Evolutionary conservation across 768 basidiomycete genomes (phyloP).

Genomic region (Boletus reticulatus): DNA sequence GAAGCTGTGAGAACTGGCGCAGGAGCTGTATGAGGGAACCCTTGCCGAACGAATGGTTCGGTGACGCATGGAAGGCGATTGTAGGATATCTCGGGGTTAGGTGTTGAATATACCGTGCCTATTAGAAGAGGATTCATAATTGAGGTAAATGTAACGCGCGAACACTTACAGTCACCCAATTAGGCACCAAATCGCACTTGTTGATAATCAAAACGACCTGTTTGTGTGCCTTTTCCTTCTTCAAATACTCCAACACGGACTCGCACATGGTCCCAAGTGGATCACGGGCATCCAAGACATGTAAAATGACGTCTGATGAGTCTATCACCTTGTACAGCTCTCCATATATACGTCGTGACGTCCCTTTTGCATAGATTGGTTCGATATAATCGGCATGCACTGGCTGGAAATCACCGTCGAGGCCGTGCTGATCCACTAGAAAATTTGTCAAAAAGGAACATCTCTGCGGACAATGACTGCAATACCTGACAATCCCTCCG

Average conservation of each 20-base stretch:
- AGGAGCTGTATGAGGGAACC: slow-evolving; percentile 96
- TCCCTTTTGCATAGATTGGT: slow-evolving; percentile 94
- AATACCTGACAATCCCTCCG: slow-evolving; percentile 46
- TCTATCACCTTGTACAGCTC: slow-evolving; percentile 99
- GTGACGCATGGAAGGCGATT: slow-evolving; percentile 97
- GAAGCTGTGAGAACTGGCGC: slow-evolving; percentile 93
- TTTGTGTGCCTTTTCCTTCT: slow-evolving; percentile 96
- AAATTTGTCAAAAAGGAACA: slow-evolving; percentile 1
- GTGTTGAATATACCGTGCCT: slow-evolving; percentile 96
- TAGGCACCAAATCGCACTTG: slow-evolving; percentile 98
- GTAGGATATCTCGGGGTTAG: slow-evolving; percentile 94
- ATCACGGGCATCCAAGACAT: slow-evolving; percentile 94
- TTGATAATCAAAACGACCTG: slow-evolving; percentile 96
- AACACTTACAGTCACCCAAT: slow-evolving; percentile 91
- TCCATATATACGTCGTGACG: slow-evolving; percentile 93
- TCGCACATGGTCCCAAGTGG: slow-evolving; percentile 95
- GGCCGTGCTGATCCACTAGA: slow-evolving; percentile 8
- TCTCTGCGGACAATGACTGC: neutral
- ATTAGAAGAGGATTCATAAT: neutral
- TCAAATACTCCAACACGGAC: slow-evolving; percentile 87
- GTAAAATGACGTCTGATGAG: slow-evolving; percentile 94
- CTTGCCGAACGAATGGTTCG: slow-evolving; percentile 98
- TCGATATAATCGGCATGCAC: slow-evolving; percentile 82
- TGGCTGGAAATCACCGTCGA: slow-evolving; percentile 40
- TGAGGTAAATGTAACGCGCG: neutral